These are phyloP conservation scores for Trypethelium eluteriae DNA, from an alignment of 495 filamentous ascomycete genomes.

Conservation along the genomic window DNA sequence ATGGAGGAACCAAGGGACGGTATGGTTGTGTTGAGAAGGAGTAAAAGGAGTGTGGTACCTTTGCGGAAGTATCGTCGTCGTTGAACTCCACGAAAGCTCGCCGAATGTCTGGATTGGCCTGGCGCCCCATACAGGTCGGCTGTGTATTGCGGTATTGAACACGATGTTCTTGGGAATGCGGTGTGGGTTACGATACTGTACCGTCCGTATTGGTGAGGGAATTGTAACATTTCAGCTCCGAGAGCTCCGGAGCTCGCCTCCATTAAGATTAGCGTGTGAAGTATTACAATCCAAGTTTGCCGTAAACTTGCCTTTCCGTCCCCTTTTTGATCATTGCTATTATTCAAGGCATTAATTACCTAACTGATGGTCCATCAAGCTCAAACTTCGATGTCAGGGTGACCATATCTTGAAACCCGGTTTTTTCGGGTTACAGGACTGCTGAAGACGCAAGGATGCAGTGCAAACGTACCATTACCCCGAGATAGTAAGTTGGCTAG, in stretches of 20 bases:
- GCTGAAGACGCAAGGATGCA: too few relatives aligned
- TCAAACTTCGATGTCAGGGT: too few relatives aligned
- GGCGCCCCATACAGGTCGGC: slow-evolving; percentile 12
- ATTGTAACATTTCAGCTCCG: neutral
- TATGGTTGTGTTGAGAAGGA: neutral
- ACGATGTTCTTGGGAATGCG: neutral
- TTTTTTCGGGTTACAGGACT: too few relatives aligned
- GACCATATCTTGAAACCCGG: too few relatives aligned
- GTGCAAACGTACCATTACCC: too few relatives aligned
- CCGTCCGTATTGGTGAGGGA: neutral
- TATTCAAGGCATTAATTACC: too few relatives aligned
- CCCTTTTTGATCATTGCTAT: neutral
- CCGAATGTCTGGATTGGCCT: slow-evolving; percentile 33
- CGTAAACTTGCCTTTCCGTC: neutral
- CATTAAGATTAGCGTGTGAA: neutral
- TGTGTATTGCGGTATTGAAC: neutral
- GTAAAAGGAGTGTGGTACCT: slow-evolving; percentile 18
- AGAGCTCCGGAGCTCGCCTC: too few relatives aligned
- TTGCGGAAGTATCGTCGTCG: slow-evolving; percentile 30
- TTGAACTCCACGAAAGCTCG: slow-evolving; percentile 32
- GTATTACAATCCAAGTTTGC: neutral
- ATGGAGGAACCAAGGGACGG: neutral
- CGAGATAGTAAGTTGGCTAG: too few relatives aligned
- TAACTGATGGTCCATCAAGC: too few relatives aligned
- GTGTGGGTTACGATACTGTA: neutral